These are phyloP conservation scores for Cladorrhinum sp. DNA, from an alignment of 2,329 filamentous ascomycete species.

Conservation along the genomic window DNA sequence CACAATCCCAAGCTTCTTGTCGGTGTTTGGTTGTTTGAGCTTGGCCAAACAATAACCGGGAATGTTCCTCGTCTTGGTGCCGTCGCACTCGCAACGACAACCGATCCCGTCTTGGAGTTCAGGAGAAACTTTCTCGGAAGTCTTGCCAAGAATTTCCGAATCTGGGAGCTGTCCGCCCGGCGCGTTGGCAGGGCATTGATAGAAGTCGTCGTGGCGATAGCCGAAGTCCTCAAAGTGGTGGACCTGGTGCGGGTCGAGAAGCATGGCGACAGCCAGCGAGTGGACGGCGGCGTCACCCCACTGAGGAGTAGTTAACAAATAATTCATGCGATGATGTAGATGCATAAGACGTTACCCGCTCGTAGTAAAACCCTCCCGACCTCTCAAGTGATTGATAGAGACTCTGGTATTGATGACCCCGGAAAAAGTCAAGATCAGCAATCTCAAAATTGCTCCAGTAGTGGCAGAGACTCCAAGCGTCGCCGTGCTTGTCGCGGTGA, in stretches of 20 bases:
- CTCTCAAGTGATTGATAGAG: slow-evolving; percentile 41
- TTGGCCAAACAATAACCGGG: slow-evolving; percentile 37
- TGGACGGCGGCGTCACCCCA: slow-evolving; percentile 47
- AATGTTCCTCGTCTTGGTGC: slow-evolving; percentile 33
- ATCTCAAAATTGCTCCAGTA: slow-evolving; percentile 51
- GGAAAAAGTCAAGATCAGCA: slow-evolving; percentile 45
- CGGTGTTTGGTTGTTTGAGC: slow-evolving; percentile 36
- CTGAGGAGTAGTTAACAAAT: slow-evolving; percentile 23
- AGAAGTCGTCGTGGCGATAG: slow-evolving; percentile 38
- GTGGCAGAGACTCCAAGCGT: slow-evolving; percentile 44
- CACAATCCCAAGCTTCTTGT: slow-evolving; percentile 30
- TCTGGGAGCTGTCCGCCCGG: slow-evolving; percentile 35
- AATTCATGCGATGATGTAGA: background rate
- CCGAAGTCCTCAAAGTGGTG: slow-evolving; percentile 45
- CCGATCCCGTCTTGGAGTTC: slow-evolving; percentile 38
- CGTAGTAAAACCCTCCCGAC: slow-evolving; percentile 43
- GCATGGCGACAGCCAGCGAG: slow-evolving; percentile 41
- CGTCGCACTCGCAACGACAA: slow-evolving; percentile 42
- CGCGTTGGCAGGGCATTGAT: slow-evolving; percentile 37
- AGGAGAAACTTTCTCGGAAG: slow-evolving; percentile 25
- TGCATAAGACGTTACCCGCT: slow-evolving; percentile 34
- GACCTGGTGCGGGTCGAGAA: slow-evolving; percentile 38
- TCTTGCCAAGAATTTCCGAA: slow-evolving; percentile 32
- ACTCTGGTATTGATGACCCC: slow-evolving; percentile 39
- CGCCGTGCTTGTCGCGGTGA: slow-evolving; percentile 39